Conservation (phyloP, 371 early-diverging fungal species). For the Nosema bombycis region DNA sequence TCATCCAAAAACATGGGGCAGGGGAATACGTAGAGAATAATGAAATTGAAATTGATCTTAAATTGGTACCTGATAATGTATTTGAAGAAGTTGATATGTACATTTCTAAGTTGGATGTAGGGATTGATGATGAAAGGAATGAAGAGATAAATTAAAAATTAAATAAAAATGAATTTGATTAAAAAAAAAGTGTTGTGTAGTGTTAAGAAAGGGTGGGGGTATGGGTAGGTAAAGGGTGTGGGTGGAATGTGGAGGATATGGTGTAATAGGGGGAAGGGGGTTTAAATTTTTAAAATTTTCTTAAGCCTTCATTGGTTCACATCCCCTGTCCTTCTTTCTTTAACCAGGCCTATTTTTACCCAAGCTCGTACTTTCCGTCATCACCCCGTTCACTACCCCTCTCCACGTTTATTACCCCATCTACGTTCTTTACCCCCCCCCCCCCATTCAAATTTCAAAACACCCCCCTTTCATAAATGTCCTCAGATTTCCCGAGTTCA, state of each 20-base stretch:
- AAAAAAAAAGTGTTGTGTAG: background rate
- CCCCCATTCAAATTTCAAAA: background rate
- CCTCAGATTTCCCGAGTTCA: background rate
- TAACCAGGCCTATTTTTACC: no score
- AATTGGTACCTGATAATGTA: conserved; percentile 52
- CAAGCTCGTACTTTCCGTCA: no score
- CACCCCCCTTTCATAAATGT: background rate
- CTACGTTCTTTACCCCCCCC: background rate
- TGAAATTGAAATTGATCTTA: conserved; percentile 60
- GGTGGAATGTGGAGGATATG: no score
- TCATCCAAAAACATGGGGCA: conserved; percentile 40
- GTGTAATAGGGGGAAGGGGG: no score
- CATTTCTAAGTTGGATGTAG: conserved; percentile 20
- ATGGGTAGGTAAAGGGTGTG: no score
- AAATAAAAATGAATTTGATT: background rate
- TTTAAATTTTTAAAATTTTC: no score
- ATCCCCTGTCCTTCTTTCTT: no score
- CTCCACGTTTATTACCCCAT: no score
- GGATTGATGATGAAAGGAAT: conserved; percentile 16
- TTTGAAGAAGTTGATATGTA: conserved; percentile 53
- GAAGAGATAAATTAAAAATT: background rate
- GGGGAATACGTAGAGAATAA: conserved; percentile 52
- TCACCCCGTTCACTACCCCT: no score
- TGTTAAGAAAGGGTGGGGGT: no score
- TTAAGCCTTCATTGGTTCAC: no score